Base-by-base conservation (phyloP, 1,284 basidiomycete species). In the Austroboletus olivaceoglutinosus region DNA sequence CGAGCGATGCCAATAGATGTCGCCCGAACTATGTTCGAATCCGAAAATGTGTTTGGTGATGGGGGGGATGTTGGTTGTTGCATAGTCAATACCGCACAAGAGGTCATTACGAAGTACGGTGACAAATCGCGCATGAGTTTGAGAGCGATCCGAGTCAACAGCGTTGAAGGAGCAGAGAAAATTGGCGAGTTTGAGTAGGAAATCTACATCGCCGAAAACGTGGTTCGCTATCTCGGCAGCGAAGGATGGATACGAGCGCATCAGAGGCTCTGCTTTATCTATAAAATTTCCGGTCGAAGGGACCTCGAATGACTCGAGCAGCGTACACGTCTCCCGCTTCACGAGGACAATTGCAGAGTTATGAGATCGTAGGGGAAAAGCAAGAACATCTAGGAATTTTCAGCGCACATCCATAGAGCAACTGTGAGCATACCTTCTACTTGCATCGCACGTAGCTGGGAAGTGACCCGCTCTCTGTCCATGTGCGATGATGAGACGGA, bases 41-140 rank as follows among this genome's bases (percentile, higher is more conserved):
- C 69, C 54, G 58, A 18, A 70, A 57, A 4, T 61, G n/a, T n/a
- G 61, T 52, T 72, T 72, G 7, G 30, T 55, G 45, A 67, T 62
- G 5, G 54, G 59, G 25, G 30, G 34, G 4, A 64, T 46, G 1
- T 60, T 52, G 8, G 58, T 52, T 1, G 52, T 43, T 4, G 18
- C n/a, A 5, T 43, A 31, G 2, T 56, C 63, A n/a, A 62, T 41
- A 2, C 54, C 63, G 9, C 59, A 57, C 15, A 70, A 52, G 40
- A 73, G 66, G n/a, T 62, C 64, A 5, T 5, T 5, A 19, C 71
- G 53, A 18, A 71, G 43, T 42, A 65, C 57, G 0, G 60, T 60
- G 43, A 72, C 67, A 18, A 66, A 72, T 3, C 60, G 55, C 13
- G 68, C 61, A 33, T 33, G 12, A 13, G 31, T 7, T 8, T 6